Base-by-base conservation (phyloP, 2,329 filamentous ascomycete genomes). In the Alternaria longipes region DNA sequence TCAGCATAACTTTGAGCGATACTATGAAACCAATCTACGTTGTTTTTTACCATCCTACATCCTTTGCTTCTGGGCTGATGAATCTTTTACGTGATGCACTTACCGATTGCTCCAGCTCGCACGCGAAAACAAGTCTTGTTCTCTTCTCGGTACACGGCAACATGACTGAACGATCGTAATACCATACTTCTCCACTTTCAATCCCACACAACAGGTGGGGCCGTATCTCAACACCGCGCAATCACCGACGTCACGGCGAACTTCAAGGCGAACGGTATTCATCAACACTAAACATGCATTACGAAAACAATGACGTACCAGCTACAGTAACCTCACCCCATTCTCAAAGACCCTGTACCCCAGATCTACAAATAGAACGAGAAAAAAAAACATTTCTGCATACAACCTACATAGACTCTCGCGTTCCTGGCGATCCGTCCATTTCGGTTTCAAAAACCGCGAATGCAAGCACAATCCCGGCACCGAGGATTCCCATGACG, bases 191-290 rank as follows among this genome's bases (percentile, higher is more conserved):
- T 50, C 46, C 46, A 36, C 46, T 50, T 50, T 42, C 40, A 42
- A 42, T 41, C 18, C 38, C 8, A 40, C n/a, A 5, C 28, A 36
- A 24, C 18, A 4, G 4, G 46, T 49, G 46, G 46, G 46, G 46
- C 46, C 12, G 46, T 36, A 49, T 9, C 30, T 16, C 12, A 50
- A 50, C 20, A 50, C 32, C 32, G 46, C 32, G 46, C 32, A 50
- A 50, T 50, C 46, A 50, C 46, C 46, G 46, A 38, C 46, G 46
- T 50, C 46, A 50, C 32, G n/a, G 46, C 46, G 46, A 50, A 42
- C 40, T 42, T 9, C 40, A 24, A 24, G 40, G 20, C 40, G 40
- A 24, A 42, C 40, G 12, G 12, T 8, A 16, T 16, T 16, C 40
- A 42, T 24, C 40, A 50, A 50, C 46, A 45, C 42, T 7, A 45